These are phyloP conservation scores for Solanum dulcamara DNA, from an alignment of 257 asterid species.

Conservation along the genomic window DNA sequence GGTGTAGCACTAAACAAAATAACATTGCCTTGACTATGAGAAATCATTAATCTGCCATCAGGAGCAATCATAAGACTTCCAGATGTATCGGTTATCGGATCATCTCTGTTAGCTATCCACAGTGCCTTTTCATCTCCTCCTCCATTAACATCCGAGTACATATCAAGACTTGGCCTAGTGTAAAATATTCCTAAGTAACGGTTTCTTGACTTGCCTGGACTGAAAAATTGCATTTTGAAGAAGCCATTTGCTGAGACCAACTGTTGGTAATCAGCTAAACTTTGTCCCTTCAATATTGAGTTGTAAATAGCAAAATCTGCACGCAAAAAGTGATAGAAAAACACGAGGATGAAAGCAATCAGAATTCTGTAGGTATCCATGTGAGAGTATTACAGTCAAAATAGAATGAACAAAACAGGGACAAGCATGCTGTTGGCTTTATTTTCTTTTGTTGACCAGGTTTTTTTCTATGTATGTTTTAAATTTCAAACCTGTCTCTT, in stretches of 20 bases:
- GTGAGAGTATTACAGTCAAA: not conserved
- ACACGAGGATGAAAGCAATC: not conserved
- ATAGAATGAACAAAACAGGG: not conserved
- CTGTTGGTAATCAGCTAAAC: constrained; percentile 1
- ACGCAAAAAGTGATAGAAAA: not conserved
- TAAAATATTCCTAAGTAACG: constrained; percentile 20
- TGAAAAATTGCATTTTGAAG: constrained; percentile 14
- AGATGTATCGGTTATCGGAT: constrained; percentile 6
- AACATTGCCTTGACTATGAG: not conserved
- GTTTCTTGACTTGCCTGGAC: not conserved
- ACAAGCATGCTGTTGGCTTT: not conserved
- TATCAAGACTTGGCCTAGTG: not conserved
- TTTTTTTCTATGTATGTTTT: not conserved
- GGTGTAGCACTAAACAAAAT: not conserved
- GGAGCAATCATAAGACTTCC: constrained; percentile 6
- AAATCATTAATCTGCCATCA: constrained; percentile 11
- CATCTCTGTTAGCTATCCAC: constrained; percentile 25
- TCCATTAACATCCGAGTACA: not conserved
- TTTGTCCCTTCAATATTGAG: not conserved
- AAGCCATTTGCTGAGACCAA: constrained; percentile 3
- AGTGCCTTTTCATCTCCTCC: not conserved
- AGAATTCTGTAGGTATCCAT: not conserved
- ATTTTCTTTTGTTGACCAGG: not conserved
- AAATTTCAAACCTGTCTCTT: not conserved
- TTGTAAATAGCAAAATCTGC: not conserved